phyloP scores from a whole-genome alignment of 768 basidiomycete species.

The Tremella fuciformis region DNA sequence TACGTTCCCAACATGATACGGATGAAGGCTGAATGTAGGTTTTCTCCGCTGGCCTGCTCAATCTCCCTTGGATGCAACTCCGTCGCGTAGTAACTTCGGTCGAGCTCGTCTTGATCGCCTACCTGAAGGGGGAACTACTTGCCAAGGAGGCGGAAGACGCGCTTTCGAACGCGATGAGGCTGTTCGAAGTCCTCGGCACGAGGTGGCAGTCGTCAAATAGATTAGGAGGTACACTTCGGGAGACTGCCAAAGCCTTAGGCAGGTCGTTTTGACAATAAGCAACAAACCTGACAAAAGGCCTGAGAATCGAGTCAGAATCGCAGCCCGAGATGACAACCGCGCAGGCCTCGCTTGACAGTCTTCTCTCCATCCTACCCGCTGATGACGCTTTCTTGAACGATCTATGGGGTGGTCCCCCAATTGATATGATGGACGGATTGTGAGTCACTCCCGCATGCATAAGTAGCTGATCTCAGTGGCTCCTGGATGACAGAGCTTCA shows the following conservation, averaged over 20 bases:
- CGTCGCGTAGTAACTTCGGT: conserved; percentile 21
- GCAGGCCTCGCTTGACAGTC: background rate
- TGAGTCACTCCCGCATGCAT: background rate
- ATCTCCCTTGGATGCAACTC: conserved; percentile 29
- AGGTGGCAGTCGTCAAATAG: conserved; percentile 20
- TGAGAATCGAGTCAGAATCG: background rate
- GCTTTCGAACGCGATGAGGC: conserved; percentile 9
- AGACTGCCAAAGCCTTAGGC: conserved; percentile 10
- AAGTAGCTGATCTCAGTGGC: background rate
- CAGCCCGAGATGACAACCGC: background rate
- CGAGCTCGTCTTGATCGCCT: conserved; percentile 21
- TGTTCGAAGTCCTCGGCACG: conserved; percentile 15
- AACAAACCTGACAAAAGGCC: background rate
- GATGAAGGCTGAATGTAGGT: conserved; percentile 8
- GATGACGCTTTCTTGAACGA: background rate
- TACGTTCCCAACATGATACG: background rate
- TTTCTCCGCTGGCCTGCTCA: conserved; percentile 18
- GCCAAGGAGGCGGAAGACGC: conserved; percentile 14
- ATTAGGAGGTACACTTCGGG: conserved; percentile 8
- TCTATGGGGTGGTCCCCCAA: background rate
- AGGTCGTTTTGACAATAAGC: background rate
- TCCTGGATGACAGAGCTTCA: background rate
- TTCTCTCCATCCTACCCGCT: background rate
- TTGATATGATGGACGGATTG: conserved; percentile 5
- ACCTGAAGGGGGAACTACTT: conserved; percentile 16